Evolutionary conservation across 192 early-diverging fungal species (phyloP).

Genomic region (Geosiphon pyriformis): DNA sequence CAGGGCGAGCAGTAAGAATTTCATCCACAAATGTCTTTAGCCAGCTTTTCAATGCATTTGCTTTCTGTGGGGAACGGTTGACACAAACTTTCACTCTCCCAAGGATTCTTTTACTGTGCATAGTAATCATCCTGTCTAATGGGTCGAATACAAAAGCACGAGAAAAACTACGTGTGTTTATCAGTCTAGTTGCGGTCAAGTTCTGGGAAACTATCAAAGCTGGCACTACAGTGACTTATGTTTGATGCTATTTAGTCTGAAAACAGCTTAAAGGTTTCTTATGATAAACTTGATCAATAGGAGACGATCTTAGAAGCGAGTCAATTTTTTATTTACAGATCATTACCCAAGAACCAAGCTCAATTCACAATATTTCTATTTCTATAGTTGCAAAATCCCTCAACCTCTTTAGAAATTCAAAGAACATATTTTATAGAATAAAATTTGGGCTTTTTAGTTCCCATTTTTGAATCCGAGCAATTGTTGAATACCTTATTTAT

Average conservation of each 20-base stretch:
- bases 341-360: too few species aligned
- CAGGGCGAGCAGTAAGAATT: background rate
- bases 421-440: too few species aligned
- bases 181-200: background rate
- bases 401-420: too few species aligned
- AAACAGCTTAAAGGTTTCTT: too few species aligned
- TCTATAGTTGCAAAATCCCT: too few species aligned
- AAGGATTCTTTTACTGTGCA: slow-evolving; percentile 1
- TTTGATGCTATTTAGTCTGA: background rate
- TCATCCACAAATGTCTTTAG: background rate
- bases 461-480: too few species aligned
- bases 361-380: too few species aligned
- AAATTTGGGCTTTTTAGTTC: too few species aligned
- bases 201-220: slow-evolving; percentile 18
- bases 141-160: background rate
- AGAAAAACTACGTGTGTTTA: background rate
- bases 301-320: too few species aligned
- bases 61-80: background rate
- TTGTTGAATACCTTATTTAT: too few species aligned
- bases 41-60: background rate
- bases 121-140: background rate
- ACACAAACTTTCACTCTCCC: background rate
- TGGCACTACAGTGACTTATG: slow-evolving; percentile 6
- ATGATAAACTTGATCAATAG: too few species aligned
- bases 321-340: too few species aligned